Evolutionary conservation across 2,329 filamentous ascomycete species (phyloP).

Genomic region (Chaetomiaceae sp.): DNA sequence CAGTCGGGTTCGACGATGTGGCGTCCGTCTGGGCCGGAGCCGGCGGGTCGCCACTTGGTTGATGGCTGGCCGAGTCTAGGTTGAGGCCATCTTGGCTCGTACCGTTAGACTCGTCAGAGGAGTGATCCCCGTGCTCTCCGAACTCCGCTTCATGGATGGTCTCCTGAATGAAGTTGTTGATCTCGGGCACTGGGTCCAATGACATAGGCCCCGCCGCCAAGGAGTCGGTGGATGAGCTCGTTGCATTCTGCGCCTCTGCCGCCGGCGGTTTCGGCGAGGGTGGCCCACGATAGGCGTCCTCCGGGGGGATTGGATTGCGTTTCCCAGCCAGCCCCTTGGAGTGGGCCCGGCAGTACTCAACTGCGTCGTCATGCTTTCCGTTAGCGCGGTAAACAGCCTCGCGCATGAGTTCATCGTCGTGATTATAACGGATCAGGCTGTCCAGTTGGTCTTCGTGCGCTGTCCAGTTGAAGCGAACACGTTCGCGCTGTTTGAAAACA

Average conservation of each 20-base stretch:
- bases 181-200: slow-evolving; percentile 26
- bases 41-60: slow-evolving; percentile 21
- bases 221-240: slow-evolving; percentile 9
- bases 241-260: slow-evolving; percentile 13
- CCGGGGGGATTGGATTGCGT: slow-evolving; percentile 60
- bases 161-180: slow-evolving; percentile 25
- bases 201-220: slow-evolving; percentile 28
- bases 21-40: slow-evolving; percentile 24
- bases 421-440: slow-evolving; percentile 36
- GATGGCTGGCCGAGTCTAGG: slow-evolving; percentile 8
- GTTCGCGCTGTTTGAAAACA: slow-evolving; percentile 41
- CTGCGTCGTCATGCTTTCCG: slow-evolving; percentile 52
- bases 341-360: slow-evolving; percentile 70
- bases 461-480: slow-evolving; percentile 43
- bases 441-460: slow-evolving; percentile 29
- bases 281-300: slow-evolving; percentile 42
- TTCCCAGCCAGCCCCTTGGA: slow-evolving; percentile 49
- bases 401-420: slow-evolving; percentile 56
- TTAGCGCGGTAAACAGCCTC: slow-evolving; percentile 83
- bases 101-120: slow-evolving; percentile 24
- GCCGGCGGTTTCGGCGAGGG: slow-evolving; percentile 28
- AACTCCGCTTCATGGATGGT: slow-evolving; percentile 21
- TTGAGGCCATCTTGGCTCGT: slow-evolving; percentile 21
- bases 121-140: slow-evolving; percentile 22
- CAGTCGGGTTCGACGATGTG: slow-evolving; percentile 19